phyloP scores from a whole-genome alignment of 2,329 filamentous ascomycete species.

The Sclerotinia nivalis region DNA sequence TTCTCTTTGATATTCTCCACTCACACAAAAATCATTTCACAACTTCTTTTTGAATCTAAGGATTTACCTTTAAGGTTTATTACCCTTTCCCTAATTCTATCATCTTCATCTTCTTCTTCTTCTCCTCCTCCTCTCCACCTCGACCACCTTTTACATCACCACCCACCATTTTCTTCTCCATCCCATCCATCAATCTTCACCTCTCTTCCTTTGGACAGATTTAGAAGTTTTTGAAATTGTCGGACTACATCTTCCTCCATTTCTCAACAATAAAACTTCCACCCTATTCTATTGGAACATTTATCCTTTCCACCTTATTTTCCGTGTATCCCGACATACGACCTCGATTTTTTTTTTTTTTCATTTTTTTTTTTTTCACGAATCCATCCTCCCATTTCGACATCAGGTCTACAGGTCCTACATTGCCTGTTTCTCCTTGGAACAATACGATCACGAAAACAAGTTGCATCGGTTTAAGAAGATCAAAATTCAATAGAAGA shows the following conservation, averaged over 20 bases:
- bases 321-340: background rate
- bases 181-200: background rate
- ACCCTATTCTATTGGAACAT: background rate
- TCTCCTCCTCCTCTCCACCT: background rate
- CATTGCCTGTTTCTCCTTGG: background rate
- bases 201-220: background rate
- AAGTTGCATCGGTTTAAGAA: background rate
- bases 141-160: background rate
- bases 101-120: background rate
- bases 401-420: constrained; percentile 3
- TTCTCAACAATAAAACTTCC: background rate
- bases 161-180: background rate
- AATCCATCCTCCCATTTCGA: background rate
- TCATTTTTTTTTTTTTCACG: background rate
- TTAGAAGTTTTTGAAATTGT: background rate
- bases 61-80: constrained; percentile 1
- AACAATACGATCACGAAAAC: background rate
- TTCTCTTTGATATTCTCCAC: constrained; percentile 7
- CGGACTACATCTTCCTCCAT: background rate
- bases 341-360: background rate
- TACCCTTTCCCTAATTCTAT: background rate
- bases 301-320: background rate
- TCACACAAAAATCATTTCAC: background rate
- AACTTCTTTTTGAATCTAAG: background rate
- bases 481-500: background rate